These are phyloP conservation scores for Cenococcum geophilum DNA, from an alignment of 495 filamentous ascomycete genomes.

Conservation along the genomic window DNA sequence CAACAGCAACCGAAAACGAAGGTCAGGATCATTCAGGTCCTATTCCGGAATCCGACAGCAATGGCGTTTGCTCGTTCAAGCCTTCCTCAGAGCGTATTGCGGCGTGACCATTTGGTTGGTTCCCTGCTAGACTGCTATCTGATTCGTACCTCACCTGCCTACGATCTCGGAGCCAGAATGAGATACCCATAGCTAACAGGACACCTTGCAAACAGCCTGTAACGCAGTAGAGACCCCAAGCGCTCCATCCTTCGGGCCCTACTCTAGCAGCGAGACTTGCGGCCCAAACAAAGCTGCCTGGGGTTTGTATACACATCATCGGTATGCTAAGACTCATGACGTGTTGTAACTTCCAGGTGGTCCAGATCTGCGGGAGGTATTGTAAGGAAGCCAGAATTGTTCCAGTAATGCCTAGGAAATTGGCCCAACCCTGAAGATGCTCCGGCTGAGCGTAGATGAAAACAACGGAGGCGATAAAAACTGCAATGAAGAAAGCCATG, in stretches of 20 bases:
- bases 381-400: conserved; percentile 78
- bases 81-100: neutral
- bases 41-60: neutral
- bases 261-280: conserved; percentile 74
- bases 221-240: conserved; percentile 82
- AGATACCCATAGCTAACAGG: conserved; percentile 73
- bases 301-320: conserved; percentile 98
- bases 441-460: conserved; percentile 50
- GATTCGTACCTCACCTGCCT: conserved; percentile 12
- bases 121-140: neutral
- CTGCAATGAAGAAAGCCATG: conserved; percentile 61
- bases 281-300: conserved; percentile 83
- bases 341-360: conserved; percentile 74
- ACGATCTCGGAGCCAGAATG: conserved; percentile 56
- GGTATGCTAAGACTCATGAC: conserved; percentile 87
- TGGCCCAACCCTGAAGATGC: conserved; percentile 67
- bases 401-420: conserved; percentile 70
- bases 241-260: conserved; percentile 83
- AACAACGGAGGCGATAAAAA: conserved; percentile 59
- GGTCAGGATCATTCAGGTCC: neutral
- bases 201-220: conserved; percentile 80
- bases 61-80: neutral
- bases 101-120: neutral
- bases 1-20: neutral
- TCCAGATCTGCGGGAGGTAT: conserved; percentile 92